phyloP scores from a whole-genome alignment of 768 basidiomycete species.

The Amylocystis lapponica region DNA sequence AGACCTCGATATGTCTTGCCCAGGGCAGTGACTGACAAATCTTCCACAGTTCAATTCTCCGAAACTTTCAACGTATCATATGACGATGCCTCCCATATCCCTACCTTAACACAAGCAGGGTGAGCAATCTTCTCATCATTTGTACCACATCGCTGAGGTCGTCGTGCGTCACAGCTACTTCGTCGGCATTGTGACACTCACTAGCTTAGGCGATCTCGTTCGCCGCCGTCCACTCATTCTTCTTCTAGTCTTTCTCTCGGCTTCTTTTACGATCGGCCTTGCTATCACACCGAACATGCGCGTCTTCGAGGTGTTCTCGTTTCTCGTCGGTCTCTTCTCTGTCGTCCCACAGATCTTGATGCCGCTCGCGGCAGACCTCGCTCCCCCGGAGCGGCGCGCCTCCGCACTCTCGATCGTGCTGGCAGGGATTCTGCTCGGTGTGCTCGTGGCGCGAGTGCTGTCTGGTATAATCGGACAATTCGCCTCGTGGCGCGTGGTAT shows the following conservation, averaged over 20 bases:
- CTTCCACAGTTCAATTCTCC: conserved; percentile 16
- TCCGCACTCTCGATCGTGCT: conserved; percentile 72
- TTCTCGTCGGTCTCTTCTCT: conserved; percentile 61
- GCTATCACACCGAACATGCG: conserved; percentile 52
- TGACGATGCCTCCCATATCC: conserved; percentile 40
- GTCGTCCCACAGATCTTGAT: conserved; percentile 74
- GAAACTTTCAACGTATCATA: conserved; percentile 33
- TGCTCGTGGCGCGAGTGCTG: conserved; percentile 69
- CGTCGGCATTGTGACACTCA: conserved; percentile 48
- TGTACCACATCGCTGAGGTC: neutral
- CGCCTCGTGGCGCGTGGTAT: conserved; percentile 65
- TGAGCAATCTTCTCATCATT: conserved; percentile 19
- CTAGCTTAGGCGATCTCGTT: conserved; percentile 79
- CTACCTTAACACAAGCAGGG: conserved; percentile 66
- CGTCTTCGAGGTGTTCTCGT: conserved; percentile 62
- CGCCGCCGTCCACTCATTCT: conserved; percentile 70
- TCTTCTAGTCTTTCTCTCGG: conserved; percentile 45
- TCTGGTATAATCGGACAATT: conserved; percentile 73
- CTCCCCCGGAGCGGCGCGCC: conserved; percentile 65
- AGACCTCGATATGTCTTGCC: too few relatives aligned
- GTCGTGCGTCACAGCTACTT: conserved; percentile 17
- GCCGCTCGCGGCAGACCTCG: conserved; percentile 75
- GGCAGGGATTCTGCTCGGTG: conserved; percentile 58
- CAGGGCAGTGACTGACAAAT: too few relatives aligned
- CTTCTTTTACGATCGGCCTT: conserved; percentile 63